phyloP scores from a whole-genome alignment of 2,329 filamentous ascomycete genomes.

The Lachnellula willkommii region DNA sequence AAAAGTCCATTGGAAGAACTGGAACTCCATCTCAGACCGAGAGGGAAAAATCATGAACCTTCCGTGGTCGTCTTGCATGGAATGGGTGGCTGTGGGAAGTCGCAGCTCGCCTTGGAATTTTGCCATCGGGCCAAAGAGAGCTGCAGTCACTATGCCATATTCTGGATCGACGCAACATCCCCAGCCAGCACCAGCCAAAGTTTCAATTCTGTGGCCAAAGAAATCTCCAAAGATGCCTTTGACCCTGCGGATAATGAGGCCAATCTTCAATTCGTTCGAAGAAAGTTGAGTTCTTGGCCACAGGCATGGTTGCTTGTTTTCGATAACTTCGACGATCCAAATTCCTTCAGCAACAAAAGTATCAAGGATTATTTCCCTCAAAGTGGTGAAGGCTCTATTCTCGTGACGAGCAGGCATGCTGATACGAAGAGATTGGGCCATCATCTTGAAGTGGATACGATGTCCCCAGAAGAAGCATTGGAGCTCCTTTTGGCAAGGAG shows the following conservation, averaged over 20 bases:
- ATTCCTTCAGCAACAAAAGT: slow-evolving; percentile 3
- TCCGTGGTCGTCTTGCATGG: slow-evolving; percentile 14
- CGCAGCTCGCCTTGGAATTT: slow-evolving; percentile 22
- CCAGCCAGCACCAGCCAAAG: slow-evolving; percentile 4
- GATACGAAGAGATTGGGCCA: slow-evolving; percentile 4
- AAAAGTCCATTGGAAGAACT: not conserved
- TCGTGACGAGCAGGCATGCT: slow-evolving; percentile 14
- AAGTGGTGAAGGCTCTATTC: slow-evolving; percentile 3
- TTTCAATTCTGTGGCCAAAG: slow-evolving; percentile 14
- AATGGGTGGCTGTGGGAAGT: slow-evolving; percentile 20
- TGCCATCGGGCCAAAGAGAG: slow-evolving; percentile 7
- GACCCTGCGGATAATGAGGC: not conserved
- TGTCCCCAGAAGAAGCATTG: slow-evolving; percentile 8
- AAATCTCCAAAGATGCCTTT: slow-evolving; percentile 2
- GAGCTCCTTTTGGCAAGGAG: slow-evolving; percentile 9
- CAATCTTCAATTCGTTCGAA: slow-evolving; percentile 5
- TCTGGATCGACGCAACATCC: slow-evolving; percentile 24
- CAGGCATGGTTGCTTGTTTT: slow-evolving; percentile 21
- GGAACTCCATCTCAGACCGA: not conserved
- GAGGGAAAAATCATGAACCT: not conserved
- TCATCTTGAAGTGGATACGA: slow-evolving; percentile 2
- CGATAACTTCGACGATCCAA: slow-evolving; percentile 22
- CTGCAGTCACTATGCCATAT: slow-evolving; percentile 7
- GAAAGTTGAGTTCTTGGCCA: slow-evolving; percentile 3
- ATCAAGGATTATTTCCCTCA: slow-evolving; percentile 12